These are phyloP conservation scores for Pseudocohnilembus persalinus DNA, from an alignment of 169 alveolate species.

Conservation along the genomic window DNA sequence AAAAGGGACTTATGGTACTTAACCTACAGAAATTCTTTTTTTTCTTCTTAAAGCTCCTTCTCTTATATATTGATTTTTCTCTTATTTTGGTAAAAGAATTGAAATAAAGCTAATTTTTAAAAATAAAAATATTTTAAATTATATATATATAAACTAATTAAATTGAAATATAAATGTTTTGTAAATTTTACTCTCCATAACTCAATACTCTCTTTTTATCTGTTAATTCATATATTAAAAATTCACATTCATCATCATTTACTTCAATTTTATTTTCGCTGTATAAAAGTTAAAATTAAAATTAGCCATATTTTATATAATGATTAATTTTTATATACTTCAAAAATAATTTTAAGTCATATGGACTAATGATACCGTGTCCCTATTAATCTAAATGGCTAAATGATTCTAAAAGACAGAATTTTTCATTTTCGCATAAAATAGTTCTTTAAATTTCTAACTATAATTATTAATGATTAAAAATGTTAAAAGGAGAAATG, in stretches of 20 bases:
- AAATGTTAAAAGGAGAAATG: too few relatives aligned
- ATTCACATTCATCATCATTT: background rate
- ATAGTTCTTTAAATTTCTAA: background rate
- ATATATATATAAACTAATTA: too few relatives aligned
- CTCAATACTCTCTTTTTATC: background rate
- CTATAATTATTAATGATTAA: background rate
- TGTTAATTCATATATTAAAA: background rate
- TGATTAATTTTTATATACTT: background rate
- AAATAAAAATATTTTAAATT: too few relatives aligned
- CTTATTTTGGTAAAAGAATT: background rate
- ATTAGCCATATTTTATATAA: background rate
- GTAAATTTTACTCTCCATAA: background rate
- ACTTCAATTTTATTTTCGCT: background rate
- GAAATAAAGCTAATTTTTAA: background rate
- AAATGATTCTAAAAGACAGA: background rate
- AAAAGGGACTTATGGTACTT: background rate
- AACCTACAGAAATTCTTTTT: background rate
- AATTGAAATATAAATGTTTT: too few relatives aligned
- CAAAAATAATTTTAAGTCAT: background rate
- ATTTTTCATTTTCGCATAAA: background rate
- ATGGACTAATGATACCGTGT: background rate
- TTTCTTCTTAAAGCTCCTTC: background rate
- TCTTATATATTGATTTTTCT: background rate
- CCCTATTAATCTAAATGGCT: background rate
- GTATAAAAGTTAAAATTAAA: too few relatives aligned